phyloP scores from a whole-genome alignment of 257 asterid genomes.

The Solanum chmielewskii region DNA sequence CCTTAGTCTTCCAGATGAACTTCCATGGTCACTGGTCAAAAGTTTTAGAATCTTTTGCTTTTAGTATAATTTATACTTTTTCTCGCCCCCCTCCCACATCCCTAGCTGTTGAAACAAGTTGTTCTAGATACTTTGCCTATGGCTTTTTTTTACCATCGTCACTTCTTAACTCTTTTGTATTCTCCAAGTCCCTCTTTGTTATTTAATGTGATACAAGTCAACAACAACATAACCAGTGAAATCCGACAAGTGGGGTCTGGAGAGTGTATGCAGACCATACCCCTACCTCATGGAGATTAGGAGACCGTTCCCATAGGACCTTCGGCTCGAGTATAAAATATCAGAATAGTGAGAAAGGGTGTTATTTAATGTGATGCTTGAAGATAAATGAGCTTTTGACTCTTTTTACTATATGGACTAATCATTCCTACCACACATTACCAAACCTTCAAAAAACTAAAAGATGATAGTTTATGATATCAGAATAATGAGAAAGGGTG shows the following conservation, averaged over 20 bases:
- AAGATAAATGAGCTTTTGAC: neutral
- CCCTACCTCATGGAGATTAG: neutral
- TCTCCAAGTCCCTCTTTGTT: neutral
- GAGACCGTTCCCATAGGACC: neutral
- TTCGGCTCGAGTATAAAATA: neutral
- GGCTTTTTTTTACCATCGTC: neutral
- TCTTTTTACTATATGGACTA: neutral
- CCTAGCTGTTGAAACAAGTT: neutral
- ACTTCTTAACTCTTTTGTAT: neutral
- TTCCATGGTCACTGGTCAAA: neutral
- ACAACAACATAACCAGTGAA: neutral
- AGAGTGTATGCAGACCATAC: neutral
- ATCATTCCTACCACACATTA: neutral
- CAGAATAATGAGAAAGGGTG: neutral
- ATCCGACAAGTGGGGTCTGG: neutral
- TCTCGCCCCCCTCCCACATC: neutral
- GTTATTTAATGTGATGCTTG: neutral
- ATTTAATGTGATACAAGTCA: neutral
- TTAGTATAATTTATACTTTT: neutral
- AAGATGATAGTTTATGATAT: neutral
- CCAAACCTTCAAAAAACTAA: neutral
- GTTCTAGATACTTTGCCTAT: neutral
- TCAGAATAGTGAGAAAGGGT: neutral
- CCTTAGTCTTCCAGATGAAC: neutral
- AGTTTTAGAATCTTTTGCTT: neutral